phyloP scores from a whole-genome alignment of 73 alveolate genomes.

The Loxodes magnus region DNA sequence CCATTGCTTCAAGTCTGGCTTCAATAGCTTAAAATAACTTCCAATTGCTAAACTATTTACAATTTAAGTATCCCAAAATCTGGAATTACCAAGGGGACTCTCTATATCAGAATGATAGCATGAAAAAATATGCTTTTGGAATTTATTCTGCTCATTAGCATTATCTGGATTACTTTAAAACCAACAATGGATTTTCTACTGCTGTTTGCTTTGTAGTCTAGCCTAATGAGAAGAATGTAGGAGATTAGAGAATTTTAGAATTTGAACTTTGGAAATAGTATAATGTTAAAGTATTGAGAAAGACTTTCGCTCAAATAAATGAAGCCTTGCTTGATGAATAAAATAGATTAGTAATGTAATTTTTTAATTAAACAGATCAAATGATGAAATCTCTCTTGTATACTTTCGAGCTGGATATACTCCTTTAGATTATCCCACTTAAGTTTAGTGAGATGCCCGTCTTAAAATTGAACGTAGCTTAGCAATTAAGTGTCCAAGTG shows the following conservation, averaged over 20 bases:
- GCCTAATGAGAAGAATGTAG: background rate
- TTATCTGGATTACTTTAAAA: no score
- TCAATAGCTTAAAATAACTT: background rate
- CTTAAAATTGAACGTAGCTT: slow-evolving; percentile 67
- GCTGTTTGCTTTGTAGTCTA: background rate
- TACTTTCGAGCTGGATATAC: slow-evolving; percentile 74
- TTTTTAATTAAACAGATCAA: background rate
- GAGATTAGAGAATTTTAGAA: slow-evolving; percentile 8
- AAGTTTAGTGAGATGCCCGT: slow-evolving; percentile 68
- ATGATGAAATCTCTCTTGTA: slow-evolving; percentile 46
- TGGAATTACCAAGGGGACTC: background rate
- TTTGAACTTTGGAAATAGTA: slow-evolving; percentile 12
- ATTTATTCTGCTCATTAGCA: background rate
- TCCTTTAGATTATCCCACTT: slow-evolving; percentile 50
- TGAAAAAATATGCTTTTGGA: background rate
- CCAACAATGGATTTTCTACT: background rate
- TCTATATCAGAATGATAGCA: no score
- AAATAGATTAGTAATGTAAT: background rate
- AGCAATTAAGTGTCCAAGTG: slow-evolving; percentile 78
- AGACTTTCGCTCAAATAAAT: background rate
- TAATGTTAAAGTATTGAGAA: background rate
- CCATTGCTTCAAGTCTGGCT: slow-evolving; percentile 9
- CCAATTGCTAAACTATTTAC: background rate
- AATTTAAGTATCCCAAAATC: background rate
- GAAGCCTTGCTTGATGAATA: background rate